Evolutionary conservation across 495 filamentous ascomycete species (phyloP).

Genomic region (Cenococcum geophilum): DNA sequence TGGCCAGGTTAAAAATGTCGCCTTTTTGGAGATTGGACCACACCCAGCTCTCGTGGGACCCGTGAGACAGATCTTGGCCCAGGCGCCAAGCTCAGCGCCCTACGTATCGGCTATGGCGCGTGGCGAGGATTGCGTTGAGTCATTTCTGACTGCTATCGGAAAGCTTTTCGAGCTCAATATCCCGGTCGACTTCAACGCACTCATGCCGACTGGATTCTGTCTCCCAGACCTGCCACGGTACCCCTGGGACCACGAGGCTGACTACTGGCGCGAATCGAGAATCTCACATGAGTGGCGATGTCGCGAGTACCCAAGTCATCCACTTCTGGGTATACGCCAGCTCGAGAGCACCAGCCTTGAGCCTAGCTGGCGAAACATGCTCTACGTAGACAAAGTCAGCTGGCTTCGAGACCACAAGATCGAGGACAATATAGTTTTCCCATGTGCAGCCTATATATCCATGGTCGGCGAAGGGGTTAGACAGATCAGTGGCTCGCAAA

Average conservation of each 20-base stretch:
- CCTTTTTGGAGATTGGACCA: conserved; percentile 23
- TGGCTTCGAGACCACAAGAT: conserved; percentile 19
- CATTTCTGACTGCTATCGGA: background rate
- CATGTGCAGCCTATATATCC: conserved; percentile 7
- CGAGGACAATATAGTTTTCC: conserved; percentile 9
- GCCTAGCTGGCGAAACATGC: conserved; percentile 7
- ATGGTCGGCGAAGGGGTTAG: conserved; percentile 12
- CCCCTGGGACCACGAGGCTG: background rate
- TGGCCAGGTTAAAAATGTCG: background rate
- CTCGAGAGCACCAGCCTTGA: background rate
- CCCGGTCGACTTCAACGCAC: background rate
- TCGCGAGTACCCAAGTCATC: background rate
- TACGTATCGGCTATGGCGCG: background rate
- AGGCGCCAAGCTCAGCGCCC: background rate
- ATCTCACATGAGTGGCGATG: background rate
- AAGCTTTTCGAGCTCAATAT: background rate
- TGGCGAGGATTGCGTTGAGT: background rate
- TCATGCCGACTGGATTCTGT: background rate
- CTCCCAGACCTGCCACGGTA: background rate
- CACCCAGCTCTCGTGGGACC: conserved; percentile 15
- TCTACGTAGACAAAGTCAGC: background rate
- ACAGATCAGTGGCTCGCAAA: conserved; percentile 2
- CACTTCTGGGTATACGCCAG: background rate
- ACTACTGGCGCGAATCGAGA: background rate
- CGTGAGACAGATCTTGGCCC: conserved; percentile 8